Base-by-base conservation (phyloP, 768 basidiomycete genomes). In the Hericium alpestre region DNA sequence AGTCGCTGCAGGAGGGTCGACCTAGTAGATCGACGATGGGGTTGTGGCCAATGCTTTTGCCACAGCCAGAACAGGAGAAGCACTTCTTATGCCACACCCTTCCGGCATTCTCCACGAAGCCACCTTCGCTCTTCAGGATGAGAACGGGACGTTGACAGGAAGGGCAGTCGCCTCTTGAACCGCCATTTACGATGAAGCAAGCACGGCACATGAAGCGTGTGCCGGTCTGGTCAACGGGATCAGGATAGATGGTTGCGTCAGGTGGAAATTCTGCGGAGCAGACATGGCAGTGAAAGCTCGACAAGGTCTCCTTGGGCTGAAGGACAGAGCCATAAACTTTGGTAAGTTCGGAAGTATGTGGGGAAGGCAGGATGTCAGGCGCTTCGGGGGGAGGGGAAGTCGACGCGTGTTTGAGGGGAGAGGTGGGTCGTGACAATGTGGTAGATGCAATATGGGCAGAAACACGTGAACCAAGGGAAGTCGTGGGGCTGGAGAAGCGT, bases 1-100 rank as follows among this genome's bases (percentile, higher is more conserved):
- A 93, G 43, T 85, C 85, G 7, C 77, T 73, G 63, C 90, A 93
- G 43, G 83, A 87, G 10, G 90, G 90, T 37, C 79, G 77, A 4
- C 90, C 90, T 12, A 89, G 71, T n/a, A 93, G 71, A 67, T 92
- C 90, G 37, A 92, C 85, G 81, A 90, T 83, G 0, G 90, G 90
- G 1, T 72, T 71, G 61, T 85, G 78, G 8, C 87, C 84, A 37
- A 92, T 83, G 59, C 83, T 79, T 70, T 81, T 86, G 67, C 72
- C 76, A 65, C 90, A 93, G 5, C 80, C 82, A 15, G 78, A 74
- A 65, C 90, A 93, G 60, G 74, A 75, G 71, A 91, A 93, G 67
- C 90, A 93, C 49, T 73, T 76, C 68, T 85, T 88, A 65, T 93
- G 90, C 90, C 90, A 93, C 61, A 83, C 79, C 47, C 77, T 77